Conservation (phyloP, 108 stramenopile genomes). For the Stephanodiscus triporus region DNA sequence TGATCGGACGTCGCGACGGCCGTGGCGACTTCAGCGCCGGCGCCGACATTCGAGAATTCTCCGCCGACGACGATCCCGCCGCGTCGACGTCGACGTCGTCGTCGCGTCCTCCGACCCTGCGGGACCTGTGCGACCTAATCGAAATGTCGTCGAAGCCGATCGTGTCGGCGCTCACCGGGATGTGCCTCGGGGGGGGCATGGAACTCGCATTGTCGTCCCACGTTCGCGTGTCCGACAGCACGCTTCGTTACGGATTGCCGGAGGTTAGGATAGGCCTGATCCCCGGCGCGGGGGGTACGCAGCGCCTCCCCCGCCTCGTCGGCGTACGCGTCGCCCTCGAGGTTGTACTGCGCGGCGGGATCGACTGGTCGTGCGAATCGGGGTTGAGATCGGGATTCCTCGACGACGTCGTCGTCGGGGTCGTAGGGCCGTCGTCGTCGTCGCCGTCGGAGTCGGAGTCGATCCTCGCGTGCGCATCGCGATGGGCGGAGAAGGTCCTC, state of each 20-base stretch:
- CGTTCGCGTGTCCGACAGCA: constrained; percentile 71
- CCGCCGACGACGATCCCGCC: not conserved
- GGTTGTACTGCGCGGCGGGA: constrained; percentile 84
- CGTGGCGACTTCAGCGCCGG: constrained; percentile 91
- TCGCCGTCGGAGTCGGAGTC: not conserved
- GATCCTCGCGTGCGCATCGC: constrained; percentile 52
- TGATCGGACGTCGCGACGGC: constrained; percentile 80
- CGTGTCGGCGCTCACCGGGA: constrained; percentile 93
- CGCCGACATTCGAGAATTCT: constrained; percentile 97
- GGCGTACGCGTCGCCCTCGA: constrained; percentile 74
- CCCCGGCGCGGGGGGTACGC: constrained; percentile 96
- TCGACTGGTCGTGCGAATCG: constrained; percentile 53
- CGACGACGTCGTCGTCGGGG: constrained; percentile 70
- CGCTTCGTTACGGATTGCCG: constrained; percentile 85
- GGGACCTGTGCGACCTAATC: constrained; percentile 65
- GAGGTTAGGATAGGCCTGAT: constrained; percentile 96
- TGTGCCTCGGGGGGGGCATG: constrained; percentile 93
- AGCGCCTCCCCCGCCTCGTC: constrained; percentile 92
- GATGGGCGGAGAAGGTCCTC: constrained; percentile 76
- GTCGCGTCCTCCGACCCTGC: constrained; percentile 40
- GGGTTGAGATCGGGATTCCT: constrained; percentile 66
- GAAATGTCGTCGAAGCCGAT: constrained; percentile 87
- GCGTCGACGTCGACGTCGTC: no score
- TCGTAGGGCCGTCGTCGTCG: constrained; percentile 8
- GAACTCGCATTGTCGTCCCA: constrained; percentile 96